Evolutionary conservation across 1,139 yeast genomes (phyloP).

Genomic region (Pichia sp.): DNA sequence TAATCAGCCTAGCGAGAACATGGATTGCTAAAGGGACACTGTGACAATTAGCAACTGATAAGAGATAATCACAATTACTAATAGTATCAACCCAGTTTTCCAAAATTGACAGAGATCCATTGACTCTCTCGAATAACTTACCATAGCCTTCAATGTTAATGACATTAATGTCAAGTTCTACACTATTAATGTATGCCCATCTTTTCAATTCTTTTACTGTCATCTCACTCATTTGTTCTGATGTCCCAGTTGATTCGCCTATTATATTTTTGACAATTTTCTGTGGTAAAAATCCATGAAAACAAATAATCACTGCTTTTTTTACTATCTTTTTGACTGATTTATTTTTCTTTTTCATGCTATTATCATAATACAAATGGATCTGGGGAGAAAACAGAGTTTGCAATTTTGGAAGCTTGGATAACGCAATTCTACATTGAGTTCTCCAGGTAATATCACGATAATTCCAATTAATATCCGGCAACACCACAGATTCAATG

Average conservation of each 20-base stretch:
- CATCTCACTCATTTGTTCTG: conserved; percentile 33
- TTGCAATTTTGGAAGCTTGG: conserved; percentile 20
- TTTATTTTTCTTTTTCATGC: conserved; percentile 6
- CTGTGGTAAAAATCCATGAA: conserved; percentile 50
- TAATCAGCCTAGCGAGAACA: conserved; percentile 35
- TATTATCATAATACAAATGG: conserved; percentile 32
- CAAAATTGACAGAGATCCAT: conserved; percentile 33
- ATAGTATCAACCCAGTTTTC: conserved; percentile 41
- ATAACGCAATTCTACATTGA: conserved; percentile 34
- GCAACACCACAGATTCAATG: conserved; percentile 22
- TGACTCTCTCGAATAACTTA: conserved; percentile 38
- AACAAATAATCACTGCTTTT: conserved; percentile 40
- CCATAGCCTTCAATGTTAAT: conserved; percentile 53
- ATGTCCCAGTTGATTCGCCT: conserved; percentile 44
- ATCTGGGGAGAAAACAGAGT: conserved; percentile 22
- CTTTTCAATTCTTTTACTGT: conserved; percentile 36
- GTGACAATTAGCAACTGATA: conserved; percentile 41
- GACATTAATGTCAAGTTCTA: conserved; percentile 34
- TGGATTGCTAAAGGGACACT: conserved; percentile 43
- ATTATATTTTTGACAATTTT: conserved; percentile 43
- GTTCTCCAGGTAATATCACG: conserved; percentile 36
- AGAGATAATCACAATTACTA: conserved; percentile 37
- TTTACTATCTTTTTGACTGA: conserved; percentile 20
- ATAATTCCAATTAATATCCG: conserved; percentile 23
- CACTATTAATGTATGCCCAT: conserved; percentile 36